Evolutionary conservation across 2,329 filamentous ascomycete genomes (phyloP), one percentile per base, ranked within the genome.

Genomic region (Emydomyces testavorans): DNA sequence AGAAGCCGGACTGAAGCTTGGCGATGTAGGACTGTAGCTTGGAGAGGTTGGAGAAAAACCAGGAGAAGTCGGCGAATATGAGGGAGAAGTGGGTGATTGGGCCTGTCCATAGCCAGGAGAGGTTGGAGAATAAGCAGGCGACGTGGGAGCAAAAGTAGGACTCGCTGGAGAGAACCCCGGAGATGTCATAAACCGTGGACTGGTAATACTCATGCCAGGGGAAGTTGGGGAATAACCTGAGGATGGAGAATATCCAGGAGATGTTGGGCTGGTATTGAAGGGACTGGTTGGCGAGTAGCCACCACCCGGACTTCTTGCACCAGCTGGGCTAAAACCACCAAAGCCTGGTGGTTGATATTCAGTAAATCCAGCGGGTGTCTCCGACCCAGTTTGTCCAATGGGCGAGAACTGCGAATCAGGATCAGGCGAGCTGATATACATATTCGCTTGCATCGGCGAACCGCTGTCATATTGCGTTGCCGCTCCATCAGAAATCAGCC

Each of bases 401-500:
- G 85, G 85, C 42, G 85, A 90, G 62, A 82, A 82, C 31, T 70
- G 70, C 24, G 77, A 75, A 52, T 77, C 75, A 48, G 76, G 77
- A 52, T 79, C 75, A 24, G 73, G 71, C 36, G 84, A 83, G 20
- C 81, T 83, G 52, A 73, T 71, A 58, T 74, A 77, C 24, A 72
- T 71, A 45, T 69, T 75, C 56, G 82, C 79, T 53, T 77, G 73
- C 60, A 78, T 74, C 7, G 79, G 79, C 11, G 78, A 81, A 29
- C 75, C 77, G 53, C 74, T 72, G 62, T 96, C 92, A 67, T 98
- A 98, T 1, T 93, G 93, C 6, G 92, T 98, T 35, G 88, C 86
- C 47, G 87, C 86, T 56, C 92, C 92, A 52, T 85, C 84, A 39
- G 74, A 71, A 38, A 83, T 75, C 52, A 82, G 80, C 49, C 81